A percentile compares a stretch with the other conserved stretches of the same genome.
Evolutionary conservation across 768 basidiomycete genomes (phyloP).

Genomic region (Termitomyces sp.): DNA sequence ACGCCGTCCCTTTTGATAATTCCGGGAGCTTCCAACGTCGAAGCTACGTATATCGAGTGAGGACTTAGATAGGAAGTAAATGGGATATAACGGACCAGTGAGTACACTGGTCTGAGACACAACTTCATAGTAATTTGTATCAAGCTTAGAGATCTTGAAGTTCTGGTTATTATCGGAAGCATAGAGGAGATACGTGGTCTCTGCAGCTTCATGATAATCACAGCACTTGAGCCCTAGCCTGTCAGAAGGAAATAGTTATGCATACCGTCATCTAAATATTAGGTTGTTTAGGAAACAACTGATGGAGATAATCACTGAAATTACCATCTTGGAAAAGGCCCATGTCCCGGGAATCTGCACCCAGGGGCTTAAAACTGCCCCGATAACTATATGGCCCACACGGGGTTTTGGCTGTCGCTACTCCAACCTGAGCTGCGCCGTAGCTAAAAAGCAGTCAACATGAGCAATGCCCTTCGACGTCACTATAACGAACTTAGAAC

Average conservation of each 20-base stretch:
- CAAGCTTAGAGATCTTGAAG: constrained; percentile 61
- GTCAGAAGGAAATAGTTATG: neutral
- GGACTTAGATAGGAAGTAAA: neutral
- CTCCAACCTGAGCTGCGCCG: constrained; percentile 62
- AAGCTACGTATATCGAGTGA: constrained; percentile 28
- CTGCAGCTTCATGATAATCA: constrained; percentile 30
- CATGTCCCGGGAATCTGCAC: constrained; percentile 60
- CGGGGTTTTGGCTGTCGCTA: constrained; percentile 56
- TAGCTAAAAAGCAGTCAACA: constrained; percentile 37
- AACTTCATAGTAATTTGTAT: constrained; percentile 60
- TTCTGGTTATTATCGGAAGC: constrained; percentile 70
- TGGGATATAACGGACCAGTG: constrained; percentile 30
- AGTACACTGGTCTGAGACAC: constrained; percentile 44
- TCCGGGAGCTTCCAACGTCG: constrained; percentile 61
- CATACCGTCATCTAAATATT: constrained; percentile 38
- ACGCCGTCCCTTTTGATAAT: constrained; percentile 59
- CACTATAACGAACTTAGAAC: constrained; percentile 43
- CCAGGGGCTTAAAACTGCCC: constrained; percentile 54
- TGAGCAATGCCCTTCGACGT: neutral
- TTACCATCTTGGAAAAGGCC: constrained; percentile 50
- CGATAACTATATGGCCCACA: constrained; percentile 62
- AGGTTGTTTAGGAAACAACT: neutral
- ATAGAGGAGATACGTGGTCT: constrained; percentile 58
- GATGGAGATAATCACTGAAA: neutral
- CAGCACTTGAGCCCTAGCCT: neutral